These are phyloP conservation scores for Clonostachys rosea DNA, from an alignment of 2,329 filamentous ascomycete genomes.

Conservation along the genomic window DNA sequence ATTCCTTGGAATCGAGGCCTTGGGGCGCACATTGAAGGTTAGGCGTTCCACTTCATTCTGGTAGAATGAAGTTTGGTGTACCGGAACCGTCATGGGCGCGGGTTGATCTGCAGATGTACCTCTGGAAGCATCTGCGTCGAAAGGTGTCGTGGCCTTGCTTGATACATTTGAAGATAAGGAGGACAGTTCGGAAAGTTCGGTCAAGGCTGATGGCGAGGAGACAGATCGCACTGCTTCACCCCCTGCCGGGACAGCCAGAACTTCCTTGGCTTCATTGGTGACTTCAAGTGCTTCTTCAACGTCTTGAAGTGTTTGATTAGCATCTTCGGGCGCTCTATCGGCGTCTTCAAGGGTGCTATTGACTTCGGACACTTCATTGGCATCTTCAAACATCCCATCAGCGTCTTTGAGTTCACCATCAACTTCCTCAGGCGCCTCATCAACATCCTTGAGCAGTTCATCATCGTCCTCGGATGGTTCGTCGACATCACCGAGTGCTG, in stretches of 20 bases:
- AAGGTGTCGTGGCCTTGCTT: slow-evolving; percentile 61
- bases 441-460: no score
- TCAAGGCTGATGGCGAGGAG: slow-evolving; percentile 47
- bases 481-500: no score
- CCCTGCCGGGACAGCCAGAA: not conserved
- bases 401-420: no score
- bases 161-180: slow-evolving; percentile 49
- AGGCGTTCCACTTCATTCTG: slow-evolving; percentile 24
- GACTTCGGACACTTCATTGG: no score
- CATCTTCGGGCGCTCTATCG: not conserved
- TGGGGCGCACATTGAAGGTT: slow-evolving; percentile 61
- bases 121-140: slow-evolving; percentile 29
- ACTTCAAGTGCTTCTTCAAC: slow-evolving; percentile 1
- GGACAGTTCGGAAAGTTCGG: slow-evolving; percentile 51
- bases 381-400: no score
- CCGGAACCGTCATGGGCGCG: not conserved
- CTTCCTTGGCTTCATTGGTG: not conserved
- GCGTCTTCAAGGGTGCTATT: not conserved
- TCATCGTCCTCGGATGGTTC: no score
- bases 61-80: slow-evolving; percentile 7
- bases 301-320: not conserved
- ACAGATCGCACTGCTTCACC: slow-evolving; percentile 34
- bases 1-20: slow-evolving; percentile 77
- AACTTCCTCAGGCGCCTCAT: no score
- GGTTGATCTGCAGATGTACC: not conserved